phyloP scores from a whole-genome alignment of 805 yeast species.

The Candida odintsovae region DNA sequence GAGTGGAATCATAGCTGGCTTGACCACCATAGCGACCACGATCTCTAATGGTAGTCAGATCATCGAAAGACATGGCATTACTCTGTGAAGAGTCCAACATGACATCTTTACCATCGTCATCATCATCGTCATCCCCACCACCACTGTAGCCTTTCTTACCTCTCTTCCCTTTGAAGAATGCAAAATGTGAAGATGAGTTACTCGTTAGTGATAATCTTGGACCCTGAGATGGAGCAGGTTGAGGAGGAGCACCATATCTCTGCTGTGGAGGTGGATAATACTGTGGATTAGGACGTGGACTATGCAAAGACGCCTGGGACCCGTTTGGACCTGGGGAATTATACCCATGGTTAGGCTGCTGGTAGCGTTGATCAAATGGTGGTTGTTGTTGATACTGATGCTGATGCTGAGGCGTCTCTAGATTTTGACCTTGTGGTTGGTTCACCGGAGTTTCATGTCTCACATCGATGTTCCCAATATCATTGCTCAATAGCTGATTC shows the following conservation, averaged over 20 bases:
- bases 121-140: slow-evolving; percentile 29
- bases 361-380: slow-evolving; percentile 15
- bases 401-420: slow-evolving; percentile 1
- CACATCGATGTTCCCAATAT: slow-evolving; percentile 40
- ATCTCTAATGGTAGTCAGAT: slow-evolving; percentile 56
- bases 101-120: slow-evolving; percentile 33
- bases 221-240: slow-evolving; percentile 6
- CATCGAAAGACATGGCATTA: slow-evolving; percentile 51
- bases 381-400: slow-evolving; percentile 8
- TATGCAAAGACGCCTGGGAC: neutral
- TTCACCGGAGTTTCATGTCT: slow-evolving; percentile 34
- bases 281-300: neutral
- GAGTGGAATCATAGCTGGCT: slow-evolving; percentile 50
- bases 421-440: slow-evolving; percentile 2
- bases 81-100: slow-evolving; percentile 27
- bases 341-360: slow-evolving; percentile 2
- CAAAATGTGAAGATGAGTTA: slow-evolving; percentile 9
- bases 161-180: slow-evolving; percentile 11
- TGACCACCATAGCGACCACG: slow-evolving; percentile 60
- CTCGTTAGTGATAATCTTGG: slow-evolving; percentile 18
- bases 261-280: slow-evolving; percentile 1
- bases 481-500: slow-evolving; percentile 31
- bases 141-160: slow-evolving; percentile 17
- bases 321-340: neutral
- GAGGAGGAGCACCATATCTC: neutral